These are phyloP conservation scores for Nemania sp. DNA, from an alignment of 2,329 filamentous ascomycete species.

Conservation along the genomic window DNA sequence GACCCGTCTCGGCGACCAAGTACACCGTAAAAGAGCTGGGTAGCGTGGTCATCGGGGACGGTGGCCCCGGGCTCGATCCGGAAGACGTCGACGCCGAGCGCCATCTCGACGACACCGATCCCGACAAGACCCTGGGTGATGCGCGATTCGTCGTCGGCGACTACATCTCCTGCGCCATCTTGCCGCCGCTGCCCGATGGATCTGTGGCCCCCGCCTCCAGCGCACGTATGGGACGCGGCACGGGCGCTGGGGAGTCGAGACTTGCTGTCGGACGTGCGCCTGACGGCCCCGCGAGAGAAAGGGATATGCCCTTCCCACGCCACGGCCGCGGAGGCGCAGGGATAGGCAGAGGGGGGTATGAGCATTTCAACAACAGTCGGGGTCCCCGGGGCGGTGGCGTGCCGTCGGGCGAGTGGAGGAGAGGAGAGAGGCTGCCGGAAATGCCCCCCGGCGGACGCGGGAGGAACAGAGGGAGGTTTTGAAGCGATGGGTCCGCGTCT, in stretches of 20 bases:
- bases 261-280: slow-evolving; percentile 32
- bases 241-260: slow-evolving; percentile 45
- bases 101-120: slow-evolving; percentile 51
- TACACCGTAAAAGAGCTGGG: slow-evolving; percentile 83
- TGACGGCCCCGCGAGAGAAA: slow-evolving; percentile 27
- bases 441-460: slow-evolving; percentile 43
- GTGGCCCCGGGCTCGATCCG: slow-evolving; percentile 48
- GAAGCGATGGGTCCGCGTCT: slow-evolving; percentile 33
- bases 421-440: slow-evolving; percentile 66
- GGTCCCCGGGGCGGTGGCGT: slow-evolving; percentile 46
- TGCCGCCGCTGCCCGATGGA: slow-evolving; percentile 76
- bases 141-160: slow-evolving; percentile 87
- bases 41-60: slow-evolving; percentile 74
- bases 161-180: slow-evolving; percentile 80
- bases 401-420: slow-evolving; percentile 67
- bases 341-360: slow-evolving; percentile 39
- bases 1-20: slow-evolving; percentile 45
- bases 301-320: slow-evolving; percentile 8
- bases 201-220: slow-evolving; percentile 68
- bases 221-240: slow-evolving; percentile 50
- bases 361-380: slow-evolving; percentile 46
- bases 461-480: slow-evolving; percentile 54
- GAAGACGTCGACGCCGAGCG: slow-evolving; percentile 43
- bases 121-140: slow-evolving; percentile 75
- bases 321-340: slow-evolving; percentile 15